Conservation (phyloP, 202 grass and related monocot species). For the Setaria italica region DNA sequence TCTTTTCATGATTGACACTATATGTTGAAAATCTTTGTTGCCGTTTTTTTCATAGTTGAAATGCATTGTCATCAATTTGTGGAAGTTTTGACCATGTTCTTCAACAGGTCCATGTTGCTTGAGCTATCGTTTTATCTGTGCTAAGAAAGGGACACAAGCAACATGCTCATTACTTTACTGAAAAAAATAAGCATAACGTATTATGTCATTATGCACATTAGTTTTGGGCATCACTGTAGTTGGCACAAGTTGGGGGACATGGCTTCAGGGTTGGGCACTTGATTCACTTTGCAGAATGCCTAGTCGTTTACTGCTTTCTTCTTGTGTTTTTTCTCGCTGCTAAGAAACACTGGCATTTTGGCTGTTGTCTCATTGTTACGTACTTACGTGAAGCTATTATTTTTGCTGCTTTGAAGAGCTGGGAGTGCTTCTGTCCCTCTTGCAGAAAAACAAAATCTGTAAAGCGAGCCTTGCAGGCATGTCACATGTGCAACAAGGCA, state of each 20-base stretch:
- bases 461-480: background rate
- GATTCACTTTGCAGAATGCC: too few species aligned
- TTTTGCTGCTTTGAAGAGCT: background rate
- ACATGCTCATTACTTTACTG: background rate
- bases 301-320: background rate
- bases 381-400: background rate
- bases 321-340: background rate
- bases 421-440: background rate
- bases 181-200: background rate
- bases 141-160: background rate
- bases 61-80: background rate
- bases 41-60: background rate
- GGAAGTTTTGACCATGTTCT: background rate
- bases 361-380: background rate
- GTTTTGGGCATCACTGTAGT: background rate
- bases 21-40: background rate
- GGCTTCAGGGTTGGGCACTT: background rate
- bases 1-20: background rate
- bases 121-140: background rate
- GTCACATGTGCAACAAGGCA: conserved; percentile 19
- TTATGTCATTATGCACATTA: background rate
- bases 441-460: background rate
- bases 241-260: too few species aligned
- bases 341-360: background rate
- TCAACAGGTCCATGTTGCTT: background rate